Base-by-base conservation (phyloP, 106 monocot species). In the Allium fistulosum region DNA sequence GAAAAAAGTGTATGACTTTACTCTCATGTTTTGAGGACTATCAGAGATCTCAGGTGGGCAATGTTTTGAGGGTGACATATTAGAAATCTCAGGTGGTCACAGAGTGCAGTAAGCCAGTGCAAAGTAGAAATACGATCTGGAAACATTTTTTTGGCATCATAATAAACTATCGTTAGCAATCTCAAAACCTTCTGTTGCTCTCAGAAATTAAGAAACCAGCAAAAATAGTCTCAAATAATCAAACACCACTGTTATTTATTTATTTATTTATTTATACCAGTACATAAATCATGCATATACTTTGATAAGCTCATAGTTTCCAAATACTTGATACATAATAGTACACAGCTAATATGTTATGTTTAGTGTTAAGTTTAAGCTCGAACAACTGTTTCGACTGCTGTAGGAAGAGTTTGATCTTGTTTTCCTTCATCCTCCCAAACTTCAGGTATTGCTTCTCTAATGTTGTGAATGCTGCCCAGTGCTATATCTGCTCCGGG, bases 401-500 rank as follows among this genome's bases (percentile, higher is more conserved):
- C 48, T 10, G 73, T 61, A 37, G 67, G 48, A 57, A 88, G 62
- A 62, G 69, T 64, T 11, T 73, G 58, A 48, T 78, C 78, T n/a
- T 71, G 68, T 47, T 85, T 64, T n/a, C 79, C 85, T 53, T 71
- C 71, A 18, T 48, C 77, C 48, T 79, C 81, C 93, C 93, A 93
- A 52, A 93, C 74, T 77, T 86, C 88, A 16, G 93, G 93, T 75
- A 93, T 67, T 61, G 93, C 88, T 72, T 93, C 88, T 70, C 73
- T 93, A 3, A 93, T 89, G 79, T 86, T 88, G 79, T 93, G 93
- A 28, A 93, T 88, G 75, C 88, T 93, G 61, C 73, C 75, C 7
- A 88, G 83, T 37, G 88, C 83, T 53, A 79, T 14, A 51, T 93
- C 93, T 9, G 93, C 88, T 3, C 88, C 88, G 28, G 85, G 81